Evolutionary conservation across 306 rosid species (phyloP), one percentile per base, ranked within the genome.

Genomic region (Clitoria ternatea): DNA sequence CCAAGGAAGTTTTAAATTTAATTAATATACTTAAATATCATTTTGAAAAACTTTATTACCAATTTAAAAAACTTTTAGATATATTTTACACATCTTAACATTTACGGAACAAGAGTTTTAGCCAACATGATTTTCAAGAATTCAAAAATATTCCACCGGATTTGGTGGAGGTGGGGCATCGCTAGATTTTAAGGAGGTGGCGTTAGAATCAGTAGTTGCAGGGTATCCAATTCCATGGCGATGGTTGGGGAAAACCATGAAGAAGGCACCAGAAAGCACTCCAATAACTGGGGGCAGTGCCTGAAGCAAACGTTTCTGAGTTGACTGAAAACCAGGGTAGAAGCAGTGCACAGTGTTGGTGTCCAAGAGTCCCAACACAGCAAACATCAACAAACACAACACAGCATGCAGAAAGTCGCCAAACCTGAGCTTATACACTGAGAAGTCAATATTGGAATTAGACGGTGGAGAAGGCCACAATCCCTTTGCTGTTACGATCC

Each of bases 141-240:
- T n/a, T n/a, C n/a, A n/a, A n/a, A n/a, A n/a, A n/a, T n/a, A n/a
- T n/a, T n/a, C n/a, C n/a, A n/a, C n/a, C 2, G 19, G 49, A 43
- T n/a, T 4, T 45, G 14, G 53, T 47, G 53, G 53, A 47, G 24
- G 53, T 1, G 52, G 0, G 24, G 24, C 1, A 37, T 8, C 43
- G 11, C 2, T 3, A 3, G 44, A 39, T 39, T 3, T 39, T 39
- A 4, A 0, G 44, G 88, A 40, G 66, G 68, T 7, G 12, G 20
- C 49, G 3, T 29, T 24, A 45, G 61, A 15, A 12, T 70, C 71
- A 13, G 73, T 13, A n/a, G 30, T 75, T 7, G 68, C 3, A 56
- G 87, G 89, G 35, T 90, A 90, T 1, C 98, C 98, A 61, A 92
- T 85, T 43, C 98, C 98, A 69, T 92, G 96, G 65, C 98, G 88